A percentile compares a stretch with the other conserved stretches of the same genome.
Conservation (phyloP, 257 asterid species). For the Ocimum tenuiflorum region DNA sequence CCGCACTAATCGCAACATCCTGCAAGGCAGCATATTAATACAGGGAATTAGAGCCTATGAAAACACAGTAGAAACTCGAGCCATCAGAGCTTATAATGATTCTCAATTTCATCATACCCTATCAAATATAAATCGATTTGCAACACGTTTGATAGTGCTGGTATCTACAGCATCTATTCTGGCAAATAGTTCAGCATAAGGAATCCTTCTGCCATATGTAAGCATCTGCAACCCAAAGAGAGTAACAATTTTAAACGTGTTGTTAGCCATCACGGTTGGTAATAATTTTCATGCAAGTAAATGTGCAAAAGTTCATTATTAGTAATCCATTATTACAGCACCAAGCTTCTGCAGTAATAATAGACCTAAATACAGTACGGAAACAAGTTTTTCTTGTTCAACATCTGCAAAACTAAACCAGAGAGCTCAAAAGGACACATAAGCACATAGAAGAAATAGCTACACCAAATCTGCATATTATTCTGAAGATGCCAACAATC, state of each 20-base stretch:
- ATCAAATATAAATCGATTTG: constrained; percentile 80
- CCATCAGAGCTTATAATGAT: not conserved
- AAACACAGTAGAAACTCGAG: not conserved
- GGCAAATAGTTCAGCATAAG: constrained; percentile 84
- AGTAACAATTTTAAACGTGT: not conserved
- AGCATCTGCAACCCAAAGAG: constrained; percentile 60
- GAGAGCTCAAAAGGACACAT: not conserved
- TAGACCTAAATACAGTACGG: not conserved
- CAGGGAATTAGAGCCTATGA: not conserved
- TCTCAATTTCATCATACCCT: constrained; percentile 35
- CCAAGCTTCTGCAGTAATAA: not conserved
- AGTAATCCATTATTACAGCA: not conserved
- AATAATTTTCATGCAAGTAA: not conserved
- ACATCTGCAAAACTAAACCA: not conserved
- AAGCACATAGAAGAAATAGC: not conserved
- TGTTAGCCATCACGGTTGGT: not conserved
- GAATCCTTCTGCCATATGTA: constrained; percentile 91
- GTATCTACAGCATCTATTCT: constrained; percentile 87
- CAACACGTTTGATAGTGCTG: constrained; percentile 79
- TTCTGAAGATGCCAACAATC: not conserved
- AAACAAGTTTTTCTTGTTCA: not conserved
- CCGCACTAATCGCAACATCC: constrained; percentile 80
- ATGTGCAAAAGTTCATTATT: not conserved
- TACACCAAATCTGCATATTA: not conserved
- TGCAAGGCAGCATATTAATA: constrained; percentile 12